Evolutionary conservation across 2,329 filamentous ascomycete species (phyloP).

Genomic region (Fusarium transvaalense): DNA sequence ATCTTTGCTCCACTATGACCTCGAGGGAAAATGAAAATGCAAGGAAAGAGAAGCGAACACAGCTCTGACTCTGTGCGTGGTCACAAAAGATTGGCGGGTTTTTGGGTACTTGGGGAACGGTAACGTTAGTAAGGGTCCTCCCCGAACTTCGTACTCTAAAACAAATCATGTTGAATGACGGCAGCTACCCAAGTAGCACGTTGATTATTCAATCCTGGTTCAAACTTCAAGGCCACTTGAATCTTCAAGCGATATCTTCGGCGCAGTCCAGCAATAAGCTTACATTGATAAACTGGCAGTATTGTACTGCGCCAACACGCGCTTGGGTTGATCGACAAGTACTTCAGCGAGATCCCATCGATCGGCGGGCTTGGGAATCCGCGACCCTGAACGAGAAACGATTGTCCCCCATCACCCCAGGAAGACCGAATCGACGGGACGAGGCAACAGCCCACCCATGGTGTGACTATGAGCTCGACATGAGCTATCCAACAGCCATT

Average conservation of each 20-base stretch:
- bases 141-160: slow-evolving; percentile 8
- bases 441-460: slow-evolving; percentile 48
- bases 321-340: slow-evolving; percentile 41
- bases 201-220: slow-evolving; percentile 20
- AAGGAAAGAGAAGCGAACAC: slow-evolving; percentile 23
- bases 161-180: slow-evolving; percentile 11
- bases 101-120: slow-evolving; percentile 17
- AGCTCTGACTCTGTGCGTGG: slow-evolving; percentile 23
- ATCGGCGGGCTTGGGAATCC: slow-evolving; percentile 41
- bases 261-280: slow-evolving; percentile 37
- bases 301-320: slow-evolving; percentile 12
- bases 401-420: slow-evolving; percentile 40
- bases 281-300: slow-evolving; percentile 7
- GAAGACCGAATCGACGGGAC: slow-evolving; percentile 46
- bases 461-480: slow-evolving; percentile 47
- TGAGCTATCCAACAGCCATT: slow-evolving; percentile 43
- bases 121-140: slow-evolving; percentile 17
- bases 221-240: slow-evolving; percentile 16
- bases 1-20: slow-evolving; percentile 18
- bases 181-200: slow-evolving; percentile 6
- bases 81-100: slow-evolving; percentile 35
- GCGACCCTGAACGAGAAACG: slow-evolving; percentile 41
- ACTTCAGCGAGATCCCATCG: slow-evolving; percentile 45
- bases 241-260: slow-evolving; percentile 18
- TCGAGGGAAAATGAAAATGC: slow-evolving; percentile 21